Evolutionary conservation across 1,284 basidiomycete species (phyloP).

Genomic region (Cronartium quercuum): DNA sequence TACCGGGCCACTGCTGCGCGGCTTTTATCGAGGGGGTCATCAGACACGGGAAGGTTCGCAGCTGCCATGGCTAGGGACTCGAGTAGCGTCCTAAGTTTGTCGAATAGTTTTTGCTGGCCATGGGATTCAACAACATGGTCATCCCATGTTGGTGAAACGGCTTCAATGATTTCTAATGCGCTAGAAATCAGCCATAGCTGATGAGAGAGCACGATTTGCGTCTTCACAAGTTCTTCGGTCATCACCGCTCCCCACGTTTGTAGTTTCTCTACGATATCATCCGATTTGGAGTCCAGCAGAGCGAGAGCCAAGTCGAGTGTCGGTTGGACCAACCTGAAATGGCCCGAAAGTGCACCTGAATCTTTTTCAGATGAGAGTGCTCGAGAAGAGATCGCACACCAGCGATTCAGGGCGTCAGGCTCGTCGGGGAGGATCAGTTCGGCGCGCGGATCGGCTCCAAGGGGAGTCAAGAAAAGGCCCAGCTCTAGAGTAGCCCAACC

Average conservation of each 20-base stretch:
- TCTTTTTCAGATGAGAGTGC: neutral
- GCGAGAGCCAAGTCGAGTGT: neutral
- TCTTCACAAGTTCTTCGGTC: neutral
- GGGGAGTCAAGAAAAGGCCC: neutral
- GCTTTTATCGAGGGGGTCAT: neutral
- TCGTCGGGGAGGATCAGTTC: neutral
- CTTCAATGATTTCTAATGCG: neutral
- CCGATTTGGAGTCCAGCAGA: neutral
- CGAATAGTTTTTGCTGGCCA: neutral
- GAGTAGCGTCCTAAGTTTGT: neutral
- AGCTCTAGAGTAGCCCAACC: neutral
- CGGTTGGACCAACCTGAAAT: neutral
- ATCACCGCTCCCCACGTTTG: neutral
- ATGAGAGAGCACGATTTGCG: neutral
- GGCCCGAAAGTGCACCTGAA: neutral
- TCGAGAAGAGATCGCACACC: neutral
- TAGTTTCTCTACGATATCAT: neutral
- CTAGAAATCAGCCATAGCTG: neutral
- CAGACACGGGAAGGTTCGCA: neutral
- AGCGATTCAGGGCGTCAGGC: neutral
- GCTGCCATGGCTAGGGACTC: neutral
- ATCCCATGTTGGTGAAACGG: neutral
- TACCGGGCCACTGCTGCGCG: neutral
- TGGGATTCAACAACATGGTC: neutral
- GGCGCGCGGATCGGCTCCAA: neutral